A percentile compares a stretch with the other conserved stretches of the same genome.
Conservation (phyloP, 1,139 yeast genomes). For the Hemisphaericaspora lyxosophila region DNA sequence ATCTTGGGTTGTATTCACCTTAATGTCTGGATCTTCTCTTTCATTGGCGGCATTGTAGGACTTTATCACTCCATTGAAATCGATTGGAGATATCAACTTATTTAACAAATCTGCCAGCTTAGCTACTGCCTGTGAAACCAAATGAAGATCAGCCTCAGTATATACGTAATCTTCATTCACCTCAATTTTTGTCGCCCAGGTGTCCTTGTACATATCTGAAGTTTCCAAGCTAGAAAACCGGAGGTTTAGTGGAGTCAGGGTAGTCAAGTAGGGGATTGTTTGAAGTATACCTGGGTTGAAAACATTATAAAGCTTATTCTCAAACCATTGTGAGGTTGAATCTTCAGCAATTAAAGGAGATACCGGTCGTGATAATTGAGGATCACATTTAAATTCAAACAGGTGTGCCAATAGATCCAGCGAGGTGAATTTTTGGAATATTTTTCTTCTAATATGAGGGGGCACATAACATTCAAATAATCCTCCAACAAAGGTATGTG, state of each 20-base stretch:
- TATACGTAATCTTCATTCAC: slow-evolving; percentile 54
- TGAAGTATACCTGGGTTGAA: slow-evolving; percentile 36
- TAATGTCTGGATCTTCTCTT: slow-evolving; percentile 11
- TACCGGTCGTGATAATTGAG: slow-evolving; percentile 43
- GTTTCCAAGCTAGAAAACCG: slow-evolving; percentile 37
- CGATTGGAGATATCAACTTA: slow-evolving; percentile 29
- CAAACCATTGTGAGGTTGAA: slow-evolving; percentile 49
- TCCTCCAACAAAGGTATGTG: slow-evolving; percentile 67
- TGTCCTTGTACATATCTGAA: slow-evolving; percentile 29
- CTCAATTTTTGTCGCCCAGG: slow-evolving; percentile 51
- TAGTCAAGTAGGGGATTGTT: slow-evolving; percentile 58
- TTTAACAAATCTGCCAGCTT: slow-evolving; percentile 29
- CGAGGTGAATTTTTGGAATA: slow-evolving; percentile 19
- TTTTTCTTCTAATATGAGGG: slow-evolving; percentile 18
- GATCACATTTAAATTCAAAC: slow-evolving; percentile 32
- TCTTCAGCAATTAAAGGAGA: slow-evolving; percentile 64
- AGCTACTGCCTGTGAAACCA: slow-evolving; percentile 34
- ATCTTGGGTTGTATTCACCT: slow-evolving; percentile 15
- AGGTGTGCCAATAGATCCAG: slow-evolving; percentile 19
- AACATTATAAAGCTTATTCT: slow-evolving; percentile 21
- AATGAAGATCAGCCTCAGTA: slow-evolving; percentile 35
- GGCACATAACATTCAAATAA: slow-evolving; percentile 53
- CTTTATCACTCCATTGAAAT: slow-evolving; percentile 19
- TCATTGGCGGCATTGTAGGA: slow-evolving; percentile 11
- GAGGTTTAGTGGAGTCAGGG: slow-evolving; percentile 46